Conservation (phyloP, 2,329 filamentous ascomycete species). For the Epichloe gansuensis region DNA sequence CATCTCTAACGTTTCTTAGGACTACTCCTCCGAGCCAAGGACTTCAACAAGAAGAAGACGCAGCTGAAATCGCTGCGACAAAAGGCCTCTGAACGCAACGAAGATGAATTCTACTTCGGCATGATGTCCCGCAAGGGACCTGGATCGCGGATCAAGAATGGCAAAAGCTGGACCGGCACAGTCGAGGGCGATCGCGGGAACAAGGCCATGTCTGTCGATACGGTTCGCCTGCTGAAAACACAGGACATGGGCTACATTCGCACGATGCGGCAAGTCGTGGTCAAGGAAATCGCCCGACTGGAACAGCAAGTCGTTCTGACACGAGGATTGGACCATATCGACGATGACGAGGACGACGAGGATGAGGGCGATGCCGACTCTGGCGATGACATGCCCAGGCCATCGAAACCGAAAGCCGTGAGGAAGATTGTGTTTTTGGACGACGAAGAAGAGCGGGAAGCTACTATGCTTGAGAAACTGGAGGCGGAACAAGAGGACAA, state of each 20-base stretch:
- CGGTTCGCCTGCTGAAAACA: slow-evolving; percentile 53
- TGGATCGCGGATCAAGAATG: slow-evolving; percentile 34
- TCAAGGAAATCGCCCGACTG: slow-evolving; percentile 43
- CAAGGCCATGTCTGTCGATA: slow-evolving; percentile 40
- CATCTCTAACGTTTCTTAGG: slow-evolving; percentile 23
- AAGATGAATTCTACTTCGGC: slow-evolving; percentile 62
- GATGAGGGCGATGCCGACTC: slow-evolving; percentile 18
- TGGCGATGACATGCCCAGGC: slow-evolving; percentile 19
- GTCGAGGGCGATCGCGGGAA: slow-evolving; percentile 48
- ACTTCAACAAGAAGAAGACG: slow-evolving; percentile 54
- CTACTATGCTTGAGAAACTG: slow-evolving; percentile 17
- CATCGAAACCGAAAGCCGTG: slow-evolving; percentile 18
- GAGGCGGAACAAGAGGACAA: slow-evolving; percentile 21
- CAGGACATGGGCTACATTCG: slow-evolving; percentile 56
- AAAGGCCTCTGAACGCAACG: slow-evolving; percentile 54
- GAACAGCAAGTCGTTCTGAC: slow-evolving; percentile 41
- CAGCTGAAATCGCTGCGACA: slow-evolving; percentile 46
- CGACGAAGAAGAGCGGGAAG: slow-evolving; percentile 24
- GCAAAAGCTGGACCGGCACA: slow-evolving; percentile 41
- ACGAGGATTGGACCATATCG: slow-evolving; percentile 24
- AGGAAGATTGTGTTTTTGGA: slow-evolving; percentile 42
- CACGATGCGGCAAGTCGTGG: slow-evolving; percentile 46
- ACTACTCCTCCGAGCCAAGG: slow-evolving; percentile 54
- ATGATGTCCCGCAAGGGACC: slow-evolving; percentile 53
- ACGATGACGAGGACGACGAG: slow-evolving; percentile 22